Conservation (phyloP, 208 protist species). For the Trypanosomatidae sp. region DNA sequence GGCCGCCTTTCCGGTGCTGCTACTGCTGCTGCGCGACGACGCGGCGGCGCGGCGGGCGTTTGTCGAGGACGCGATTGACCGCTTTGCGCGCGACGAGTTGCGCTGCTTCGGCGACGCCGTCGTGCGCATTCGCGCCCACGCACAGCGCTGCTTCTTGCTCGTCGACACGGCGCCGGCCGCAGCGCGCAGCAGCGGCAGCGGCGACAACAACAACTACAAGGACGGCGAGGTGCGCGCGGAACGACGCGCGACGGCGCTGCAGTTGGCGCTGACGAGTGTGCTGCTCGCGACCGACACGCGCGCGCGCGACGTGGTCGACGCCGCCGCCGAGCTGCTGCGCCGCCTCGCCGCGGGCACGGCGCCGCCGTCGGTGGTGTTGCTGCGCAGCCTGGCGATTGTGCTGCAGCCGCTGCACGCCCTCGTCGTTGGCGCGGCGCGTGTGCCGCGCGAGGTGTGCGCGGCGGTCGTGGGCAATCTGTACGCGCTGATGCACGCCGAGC, state of each 20-base stretch:
- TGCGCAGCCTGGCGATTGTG: neutral
- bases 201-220: too few relatives aligned
- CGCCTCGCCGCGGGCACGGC: neutral
- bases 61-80: slow-evolving; percentile 3
- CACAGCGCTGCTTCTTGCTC: neutral
- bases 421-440: neutral
- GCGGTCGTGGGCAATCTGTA: neutral
- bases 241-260: slow-evolving; percentile 1
- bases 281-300: neutral
- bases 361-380: slow-evolving; percentile 3
- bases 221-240: too few relatives aligned
- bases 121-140: neutral
- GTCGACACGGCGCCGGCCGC: too few relatives aligned
- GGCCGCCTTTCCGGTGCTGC: slow-evolving; percentile 6
- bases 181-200: too few relatives aligned
- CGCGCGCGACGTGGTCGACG: neutral
- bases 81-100: slow-evolving; percentile 5
- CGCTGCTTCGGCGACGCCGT: slow-evolving; percentile 6
- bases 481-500: neutral
- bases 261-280: slow-evolving; percentile 6
- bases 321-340: slow-evolving; percentile 3
- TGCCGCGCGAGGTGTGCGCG: neutral
- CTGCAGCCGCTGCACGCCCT: neutral
- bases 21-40: too few relatives aligned
- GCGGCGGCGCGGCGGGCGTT: slow-evolving; percentile 6